Evolutionary conservation across 129 eudicot species (phyloP).

Genomic region (Escallonia rubra): DNA sequence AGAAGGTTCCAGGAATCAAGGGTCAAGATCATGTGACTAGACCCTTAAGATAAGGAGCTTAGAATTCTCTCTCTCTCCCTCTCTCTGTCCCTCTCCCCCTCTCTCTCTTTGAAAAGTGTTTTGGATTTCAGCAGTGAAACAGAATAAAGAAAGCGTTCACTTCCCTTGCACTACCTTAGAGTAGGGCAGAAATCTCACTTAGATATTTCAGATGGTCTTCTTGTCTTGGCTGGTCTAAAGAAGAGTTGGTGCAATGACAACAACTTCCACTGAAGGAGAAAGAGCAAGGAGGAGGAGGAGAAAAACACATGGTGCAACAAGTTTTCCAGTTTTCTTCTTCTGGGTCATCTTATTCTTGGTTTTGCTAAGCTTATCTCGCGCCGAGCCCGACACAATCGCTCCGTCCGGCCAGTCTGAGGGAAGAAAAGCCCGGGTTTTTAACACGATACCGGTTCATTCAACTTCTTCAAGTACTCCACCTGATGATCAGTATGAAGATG

Average conservation of each 20-base stretch:
- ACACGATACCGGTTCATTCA: constrained; percentile 17
- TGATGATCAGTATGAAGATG: constrained; percentile 36
- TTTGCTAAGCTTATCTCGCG: constrained; percentile 28
- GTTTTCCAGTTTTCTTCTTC: constrained; percentile 27
- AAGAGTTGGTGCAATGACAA: constrained; percentile 30
- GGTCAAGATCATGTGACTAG: constrained; percentile 73
- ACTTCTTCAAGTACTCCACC: no score
- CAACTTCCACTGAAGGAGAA: constrained; percentile 17
- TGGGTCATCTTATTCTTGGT: constrained; percentile 44
- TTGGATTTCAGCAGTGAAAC: not conserved
- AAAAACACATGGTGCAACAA: constrained; percentile 1
- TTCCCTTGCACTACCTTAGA: constrained; percentile 24
- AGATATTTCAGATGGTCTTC: constrained; percentile 9
- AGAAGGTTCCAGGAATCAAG: constrained; percentile 88
- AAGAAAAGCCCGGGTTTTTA: constrained; percentile 38
- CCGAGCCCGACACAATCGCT: constrained; percentile 23
- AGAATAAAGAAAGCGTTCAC: constrained; percentile 13
- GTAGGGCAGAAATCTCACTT: constrained; percentile 24
- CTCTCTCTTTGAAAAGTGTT: not conserved
- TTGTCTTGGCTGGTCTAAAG: not conserved
- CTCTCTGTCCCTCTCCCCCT: constrained; percentile 9
- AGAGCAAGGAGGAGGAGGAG: constrained; percentile 16
- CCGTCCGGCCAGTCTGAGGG: constrained; percentile 20
- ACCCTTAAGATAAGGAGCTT: constrained; percentile 66
- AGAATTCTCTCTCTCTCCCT: constrained; percentile 15